Percentiles rank a stretch among this genome's conserved stretches.
These are phyloP conservation scores for Blumeriella jaapii DNA, from an alignment of 2,329 filamentous ascomycete genomes.

Conservation along the genomic window DNA sequence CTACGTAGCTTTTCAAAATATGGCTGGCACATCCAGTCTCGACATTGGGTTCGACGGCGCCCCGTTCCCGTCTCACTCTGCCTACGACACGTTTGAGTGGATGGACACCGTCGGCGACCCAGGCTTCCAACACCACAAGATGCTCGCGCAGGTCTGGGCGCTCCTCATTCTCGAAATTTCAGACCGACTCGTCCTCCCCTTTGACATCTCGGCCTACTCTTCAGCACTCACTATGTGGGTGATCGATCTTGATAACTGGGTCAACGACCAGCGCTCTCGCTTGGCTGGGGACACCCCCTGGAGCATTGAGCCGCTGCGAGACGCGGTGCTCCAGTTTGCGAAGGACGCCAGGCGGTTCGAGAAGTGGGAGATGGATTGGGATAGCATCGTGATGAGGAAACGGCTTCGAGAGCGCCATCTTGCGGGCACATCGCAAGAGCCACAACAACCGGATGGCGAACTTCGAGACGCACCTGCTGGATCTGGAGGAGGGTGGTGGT, in stretches of 20 bases:
- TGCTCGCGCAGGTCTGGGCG: conserved; percentile 68
- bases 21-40: conserved; percentile 78
- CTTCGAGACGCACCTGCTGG: conserved; percentile 77
- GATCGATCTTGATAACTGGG: conserved; percentile 54
- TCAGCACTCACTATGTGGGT: conserved; percentile 52
- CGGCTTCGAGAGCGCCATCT: conserved; percentile 62
- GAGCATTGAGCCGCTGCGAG: conserved; percentile 40
- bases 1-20: conserved; percentile 81
- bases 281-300: conserved; percentile 33
- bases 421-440: conserved; percentile 55
- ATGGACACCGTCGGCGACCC: conserved; percentile 73
- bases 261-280: conserved; percentile 42
- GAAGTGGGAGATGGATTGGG: conserved; percentile 69
- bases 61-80: conserved; percentile 63
- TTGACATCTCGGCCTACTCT: conserved; percentile 68
- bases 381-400: conserved; percentile 58
- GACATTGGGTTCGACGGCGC: conserved; percentile 67
- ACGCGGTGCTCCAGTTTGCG: conserved; percentile 51
- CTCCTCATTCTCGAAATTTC: conserved; percentile 77
- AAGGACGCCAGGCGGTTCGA: conserved; percentile 53
- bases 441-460: conserved; percentile 70
- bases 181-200: conserved; percentile 70
- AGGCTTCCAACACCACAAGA: conserved; percentile 66
- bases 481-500: conserved; percentile 59
- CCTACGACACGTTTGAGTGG: conserved; percentile 84